A percentile compares a stretch with the other conserved stretches of the same genome.
Evolutionary conservation across 192 early-diverging fungal species (phyloP).

Genomic region (Radiomyces spectabilis): DNA sequence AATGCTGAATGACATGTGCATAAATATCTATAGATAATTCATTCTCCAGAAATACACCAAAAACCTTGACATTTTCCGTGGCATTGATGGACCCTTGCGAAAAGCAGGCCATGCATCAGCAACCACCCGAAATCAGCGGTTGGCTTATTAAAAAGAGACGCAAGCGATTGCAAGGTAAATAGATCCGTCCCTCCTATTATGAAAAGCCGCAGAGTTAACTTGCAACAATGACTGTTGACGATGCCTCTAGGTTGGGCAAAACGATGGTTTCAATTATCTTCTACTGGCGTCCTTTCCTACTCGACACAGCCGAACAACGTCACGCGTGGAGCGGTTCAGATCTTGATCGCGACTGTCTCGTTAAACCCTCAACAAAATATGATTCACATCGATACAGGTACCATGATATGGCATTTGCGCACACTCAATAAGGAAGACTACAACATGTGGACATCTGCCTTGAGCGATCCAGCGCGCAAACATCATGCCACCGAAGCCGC

Average conservation of each 20-base stretch:
- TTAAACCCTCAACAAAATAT: constrained; percentile 54
- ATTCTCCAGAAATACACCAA: constrained; percentile 46
- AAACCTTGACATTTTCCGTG: constrained; percentile 41
- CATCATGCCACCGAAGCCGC: no score
- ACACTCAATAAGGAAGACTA: constrained; percentile 61
- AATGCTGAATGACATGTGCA: no score
- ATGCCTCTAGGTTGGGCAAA: constrained; percentile 89
- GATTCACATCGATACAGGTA: constrained; percentile 86
- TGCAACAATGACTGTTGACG: no score
- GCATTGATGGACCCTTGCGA: constrained; percentile 11
- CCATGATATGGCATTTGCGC: constrained; percentile 77
- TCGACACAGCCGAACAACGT: constrained; percentile 61
- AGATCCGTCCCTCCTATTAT: no score
- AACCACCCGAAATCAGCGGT: constrained; percentile 39
- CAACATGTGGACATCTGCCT: constrained; percentile 52
- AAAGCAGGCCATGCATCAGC: constrained; percentile 7
- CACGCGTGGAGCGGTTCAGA: constrained; percentile 57
- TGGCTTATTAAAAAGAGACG: constrained; percentile 53
- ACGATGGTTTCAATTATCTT: constrained; percentile 79
- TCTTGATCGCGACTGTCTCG: constrained; percentile 55
- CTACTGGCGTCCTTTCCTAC: constrained; percentile 68
- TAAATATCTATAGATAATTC: constrained; percentile 51
- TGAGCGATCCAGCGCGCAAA: no score
- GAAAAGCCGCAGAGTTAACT: no score
- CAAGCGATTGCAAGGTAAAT: constrained; percentile 50